These are phyloP conservation scores for Quercus wislizeni DNA, from an alignment of 306 rosid genomes.

Conservation along the genomic window DNA sequence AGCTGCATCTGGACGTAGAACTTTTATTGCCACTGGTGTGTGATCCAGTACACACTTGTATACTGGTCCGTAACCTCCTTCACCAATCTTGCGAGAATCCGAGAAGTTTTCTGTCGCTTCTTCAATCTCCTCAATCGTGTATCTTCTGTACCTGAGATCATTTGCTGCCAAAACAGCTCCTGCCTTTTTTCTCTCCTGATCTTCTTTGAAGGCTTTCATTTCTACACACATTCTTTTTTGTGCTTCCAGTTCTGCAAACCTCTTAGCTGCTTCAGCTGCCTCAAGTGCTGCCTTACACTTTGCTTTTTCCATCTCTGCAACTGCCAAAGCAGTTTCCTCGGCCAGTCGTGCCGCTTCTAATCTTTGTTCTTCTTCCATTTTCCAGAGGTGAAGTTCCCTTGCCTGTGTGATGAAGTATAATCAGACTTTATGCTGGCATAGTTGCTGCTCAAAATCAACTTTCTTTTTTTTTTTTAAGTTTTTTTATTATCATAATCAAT, in stretches of 20 bases:
- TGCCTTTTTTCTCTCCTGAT: constrained; percentile 32
- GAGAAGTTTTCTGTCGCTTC: constrained; percentile 53
- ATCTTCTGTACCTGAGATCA: constrained; percentile 59
- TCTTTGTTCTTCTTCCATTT: constrained; percentile 58
- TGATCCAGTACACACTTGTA: constrained; percentile 67
- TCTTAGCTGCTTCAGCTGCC: constrained; percentile 64
- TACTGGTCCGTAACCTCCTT: constrained; percentile 93
- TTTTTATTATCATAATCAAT: background rate
- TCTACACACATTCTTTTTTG: constrained; percentile 50
- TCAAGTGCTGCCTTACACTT: constrained; percentile 58
- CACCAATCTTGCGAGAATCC: constrained; percentile 57
- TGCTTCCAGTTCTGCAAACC: constrained; percentile 57
- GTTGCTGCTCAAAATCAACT: background rate
- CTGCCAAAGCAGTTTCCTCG: constrained; percentile 56
- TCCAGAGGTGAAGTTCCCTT: constrained; percentile 70
- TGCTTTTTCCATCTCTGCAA: constrained; percentile 61
- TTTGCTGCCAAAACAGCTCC: background rate
- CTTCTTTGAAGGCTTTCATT: constrained; percentile 37
- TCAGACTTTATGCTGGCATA: background rate
- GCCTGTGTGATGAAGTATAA: constrained; percentile 40
- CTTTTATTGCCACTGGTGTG: constrained; percentile 77
- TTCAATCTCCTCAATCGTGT: constrained; percentile 68
- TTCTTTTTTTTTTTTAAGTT: background rate
- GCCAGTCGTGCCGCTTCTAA: constrained; percentile 45
- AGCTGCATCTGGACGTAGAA: constrained; percentile 70